phyloP scores from a whole-genome alignment of 345 rosid species.

The Clausena lansium region DNA sequence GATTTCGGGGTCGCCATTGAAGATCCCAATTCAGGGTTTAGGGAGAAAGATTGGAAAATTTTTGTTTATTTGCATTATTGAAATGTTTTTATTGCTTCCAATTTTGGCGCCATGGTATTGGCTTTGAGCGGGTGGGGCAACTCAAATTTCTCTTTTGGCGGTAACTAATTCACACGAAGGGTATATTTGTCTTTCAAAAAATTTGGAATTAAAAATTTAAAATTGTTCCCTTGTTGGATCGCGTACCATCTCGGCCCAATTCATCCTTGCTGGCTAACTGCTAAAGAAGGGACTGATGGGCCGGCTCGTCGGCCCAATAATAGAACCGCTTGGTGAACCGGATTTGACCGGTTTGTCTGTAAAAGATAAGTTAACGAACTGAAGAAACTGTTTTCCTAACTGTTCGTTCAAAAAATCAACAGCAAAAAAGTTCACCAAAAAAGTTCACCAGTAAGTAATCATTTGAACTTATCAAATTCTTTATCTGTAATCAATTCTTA shows the following conservation, averaged over 20 bases:
- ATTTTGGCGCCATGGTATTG: slow-evolving; percentile 4
- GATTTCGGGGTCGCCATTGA: slow-evolving; percentile 43
- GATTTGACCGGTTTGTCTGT: not conserved
- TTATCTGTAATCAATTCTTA: not conserved
- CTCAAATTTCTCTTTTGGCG: slow-evolving; percentile 22
- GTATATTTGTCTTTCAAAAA: not conserved
- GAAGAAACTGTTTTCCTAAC: not conserved
- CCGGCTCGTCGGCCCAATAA: not conserved
- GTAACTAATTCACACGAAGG: not conserved
- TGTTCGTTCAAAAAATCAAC: not conserved
- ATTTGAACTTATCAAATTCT: not conserved
- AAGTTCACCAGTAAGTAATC: not conserved
- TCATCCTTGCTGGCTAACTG: no score
- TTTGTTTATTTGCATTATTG: not conserved
- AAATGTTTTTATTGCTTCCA: not conserved
- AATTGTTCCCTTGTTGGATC: not conserved
- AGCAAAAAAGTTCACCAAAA: not conserved
- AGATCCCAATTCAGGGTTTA: not conserved
- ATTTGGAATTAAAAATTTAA: no score
- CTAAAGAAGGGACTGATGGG: not conserved
- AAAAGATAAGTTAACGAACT: no score
- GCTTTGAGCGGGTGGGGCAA: slow-evolving; percentile 14
- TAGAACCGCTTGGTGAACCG: not conserved
- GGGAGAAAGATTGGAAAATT: not conserved
- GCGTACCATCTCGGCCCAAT: not conserved